Percentiles rank a stretch among this genome's conserved stretches.
Evolutionary conservation across 345 rosid species (phyloP).

Genomic region (Pelargonium nanum): DNA sequence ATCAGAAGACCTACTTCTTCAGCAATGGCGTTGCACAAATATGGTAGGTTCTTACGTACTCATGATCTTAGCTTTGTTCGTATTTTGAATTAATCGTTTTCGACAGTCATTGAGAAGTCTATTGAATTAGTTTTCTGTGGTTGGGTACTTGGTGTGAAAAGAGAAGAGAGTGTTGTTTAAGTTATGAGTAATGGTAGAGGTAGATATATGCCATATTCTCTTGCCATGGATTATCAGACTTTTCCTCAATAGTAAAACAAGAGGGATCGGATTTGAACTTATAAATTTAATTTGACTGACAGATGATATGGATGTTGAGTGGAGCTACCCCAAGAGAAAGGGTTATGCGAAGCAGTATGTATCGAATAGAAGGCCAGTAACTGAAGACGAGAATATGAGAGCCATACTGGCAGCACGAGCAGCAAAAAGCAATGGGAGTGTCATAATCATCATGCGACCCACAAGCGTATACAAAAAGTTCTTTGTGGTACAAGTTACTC

Average conservation of each 20-base stretch:
- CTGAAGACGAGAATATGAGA: conserved; percentile 21
- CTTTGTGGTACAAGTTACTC: conserved; percentile 25
- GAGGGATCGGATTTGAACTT: no score
- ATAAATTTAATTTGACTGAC: background rate
- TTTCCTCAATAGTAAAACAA: no score
- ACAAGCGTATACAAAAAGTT: conserved; percentile 26
- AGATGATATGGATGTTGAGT: background rate
- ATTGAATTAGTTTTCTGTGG: no score
- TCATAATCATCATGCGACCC: conserved; percentile 34
- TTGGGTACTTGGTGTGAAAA: no score
- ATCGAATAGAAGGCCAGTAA: conserved; percentile 27
- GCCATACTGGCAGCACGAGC: conserved; percentile 24
- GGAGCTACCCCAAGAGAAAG: background rate
- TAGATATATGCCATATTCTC: no score
- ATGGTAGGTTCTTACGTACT: background rate
- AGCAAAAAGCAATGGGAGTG: conserved; percentile 22
- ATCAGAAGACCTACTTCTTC: background rate
- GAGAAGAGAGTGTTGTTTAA: no score
- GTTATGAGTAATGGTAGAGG: no score
- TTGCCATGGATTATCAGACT: no score
- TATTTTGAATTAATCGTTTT: no score
- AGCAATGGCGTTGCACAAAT: background rate
- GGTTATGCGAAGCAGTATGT: background rate
- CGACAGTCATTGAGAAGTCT: no score
- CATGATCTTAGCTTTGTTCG: no score